Base-by-base conservation (phyloP, 176 grass and related monocot species). In the Musa troglodytarum region DNA sequence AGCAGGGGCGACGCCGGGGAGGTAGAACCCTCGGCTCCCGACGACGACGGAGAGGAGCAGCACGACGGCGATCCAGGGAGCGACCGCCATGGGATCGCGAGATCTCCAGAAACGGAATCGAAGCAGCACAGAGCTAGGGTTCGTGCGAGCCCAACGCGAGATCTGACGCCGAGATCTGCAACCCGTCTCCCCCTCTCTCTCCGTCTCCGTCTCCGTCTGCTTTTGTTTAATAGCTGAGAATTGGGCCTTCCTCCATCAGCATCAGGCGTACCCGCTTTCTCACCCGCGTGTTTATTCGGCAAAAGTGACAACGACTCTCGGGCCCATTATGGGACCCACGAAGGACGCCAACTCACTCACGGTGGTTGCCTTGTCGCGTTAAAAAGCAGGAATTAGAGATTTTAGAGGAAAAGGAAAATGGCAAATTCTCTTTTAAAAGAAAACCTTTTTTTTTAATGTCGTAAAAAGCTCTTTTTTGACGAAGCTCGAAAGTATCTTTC, bases 1-100 rank as follows among this genome's bases (percentile, higher is more conserved):
- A 12, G 75, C 6, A 11, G 75, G 75, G 61, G 75, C 75, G 75
- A 77, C 75, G 49, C 75, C 75, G 5, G 75, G 75, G 58, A 77
- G 75, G 75, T 77, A 77, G 75, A 77, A 77, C 14, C 75, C 61
- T 10, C 10, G 43, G 1, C 2, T 61, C 59, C 49, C 58, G 61
- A 49, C 17, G 28, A 49, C 25, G 7, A 8, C 49, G 49, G 10
- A 24, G 75, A 77, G 75, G 20, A 77, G 12, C 11, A 77, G 59
- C 14, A 52, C 59, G 17, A 49, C 59, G 5, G 43, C 59, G 50
- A 77, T 17, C 61, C 59, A 77, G 61, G 29, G 15, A 29, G 63
- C 19, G 10, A 66, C 21, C 1, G 11, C 61, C 61, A 63, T 14
- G 58, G 34, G 58, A 77, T 53, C 62, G 49, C 58, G 75, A 66